Percentiles rank a stretch among this genome's conserved stretches.
Conservation (phyloP, 2,329 filamentous ascomycete species). For the Epichloe aotearoae region DNA sequence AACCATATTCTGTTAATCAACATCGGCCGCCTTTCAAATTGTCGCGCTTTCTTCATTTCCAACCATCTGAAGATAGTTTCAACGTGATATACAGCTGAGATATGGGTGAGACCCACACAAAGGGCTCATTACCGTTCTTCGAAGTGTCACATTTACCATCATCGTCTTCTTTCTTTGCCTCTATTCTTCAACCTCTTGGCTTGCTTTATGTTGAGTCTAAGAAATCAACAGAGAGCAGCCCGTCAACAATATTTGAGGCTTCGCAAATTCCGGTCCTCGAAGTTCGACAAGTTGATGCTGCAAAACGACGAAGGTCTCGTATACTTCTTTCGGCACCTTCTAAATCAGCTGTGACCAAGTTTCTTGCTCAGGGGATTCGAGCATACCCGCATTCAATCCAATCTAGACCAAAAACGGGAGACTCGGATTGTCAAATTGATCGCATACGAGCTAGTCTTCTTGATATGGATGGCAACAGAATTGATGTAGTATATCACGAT, state of each 20-base stretch:
- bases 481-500: slow-evolving; percentile 55
- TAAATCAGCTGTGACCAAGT: slow-evolving; percentile 52
- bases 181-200: slow-evolving; percentile 64
- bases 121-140: slow-evolving; percentile 29
- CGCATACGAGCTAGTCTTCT: slow-evolving; percentile 41
- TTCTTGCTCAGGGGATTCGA: slow-evolving; percentile 56
- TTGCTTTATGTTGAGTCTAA: slow-evolving; percentile 42
- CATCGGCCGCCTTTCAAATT: no score
- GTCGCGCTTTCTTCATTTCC: no score
- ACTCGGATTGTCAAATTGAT: slow-evolving; percentile 4
- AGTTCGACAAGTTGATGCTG: slow-evolving; percentile 27
- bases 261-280: slow-evolving; percentile 26
- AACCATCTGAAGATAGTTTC: no score
- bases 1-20: no score
- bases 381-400: slow-evolving; percentile 40
- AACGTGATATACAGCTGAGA: no score
- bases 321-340: slow-evolving; percentile 58
- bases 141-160: slow-evolving; percentile 65
- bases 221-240: neutral
- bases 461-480: slow-evolving; percentile 73
- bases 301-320: slow-evolving; percentile 25
- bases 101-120: neutral
- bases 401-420: neutral
- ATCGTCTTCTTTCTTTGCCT: slow-evolving; percentile 72
- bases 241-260: slow-evolving; percentile 30